Percentiles rank a stretch among this genome's conserved stretches.
Evolutionary conservation across 1,139 yeast species (phyloP).

Genomic region (Pichia sp.): DNA sequence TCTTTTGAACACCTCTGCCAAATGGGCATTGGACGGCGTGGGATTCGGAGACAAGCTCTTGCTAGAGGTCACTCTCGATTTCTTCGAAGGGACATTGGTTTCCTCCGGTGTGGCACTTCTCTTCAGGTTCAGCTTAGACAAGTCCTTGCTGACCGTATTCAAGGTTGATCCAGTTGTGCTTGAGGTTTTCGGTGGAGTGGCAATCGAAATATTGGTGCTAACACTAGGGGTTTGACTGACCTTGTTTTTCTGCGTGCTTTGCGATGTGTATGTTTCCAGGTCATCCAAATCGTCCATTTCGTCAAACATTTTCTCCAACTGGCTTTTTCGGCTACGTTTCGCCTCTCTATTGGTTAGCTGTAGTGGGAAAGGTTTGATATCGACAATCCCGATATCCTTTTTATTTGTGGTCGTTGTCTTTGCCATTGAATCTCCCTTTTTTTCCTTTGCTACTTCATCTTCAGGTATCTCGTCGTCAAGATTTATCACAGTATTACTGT

Average conservation of each 20-base stretch:
- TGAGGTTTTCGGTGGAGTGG: neutral
- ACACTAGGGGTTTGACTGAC: neutral
- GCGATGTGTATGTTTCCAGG: constrained; percentile 10
- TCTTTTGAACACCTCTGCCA: constrained; percentile 21
- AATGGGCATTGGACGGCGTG: neutral
- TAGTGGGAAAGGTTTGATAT: constrained; percentile 4
- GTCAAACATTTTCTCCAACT: constrained; percentile 13
- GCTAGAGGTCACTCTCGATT: neutral
- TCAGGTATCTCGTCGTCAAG: neutral
- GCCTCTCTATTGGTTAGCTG: constrained; percentile 8
- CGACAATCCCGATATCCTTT: neutral
- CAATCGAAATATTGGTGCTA: neutral
- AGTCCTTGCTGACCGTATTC: neutral
- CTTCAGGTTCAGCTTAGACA: constrained; percentile 3
- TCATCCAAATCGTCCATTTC: constrained; percentile 16
- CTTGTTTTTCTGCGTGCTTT: neutral
- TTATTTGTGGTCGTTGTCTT: neutral
- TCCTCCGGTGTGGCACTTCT: neutral
- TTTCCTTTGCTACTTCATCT: neutral
- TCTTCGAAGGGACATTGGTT: neutral
- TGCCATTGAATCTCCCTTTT: neutral
- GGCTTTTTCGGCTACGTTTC: constrained; percentile 11
- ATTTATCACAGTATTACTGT: neutral
- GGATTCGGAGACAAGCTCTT: neutral
- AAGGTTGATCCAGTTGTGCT: neutral